Evolutionary conservation across 805 yeast genomes (phyloP), one percentile per base, ranked within the genome.

Genomic region (Schwanniomyces occidentalis): DNA sequence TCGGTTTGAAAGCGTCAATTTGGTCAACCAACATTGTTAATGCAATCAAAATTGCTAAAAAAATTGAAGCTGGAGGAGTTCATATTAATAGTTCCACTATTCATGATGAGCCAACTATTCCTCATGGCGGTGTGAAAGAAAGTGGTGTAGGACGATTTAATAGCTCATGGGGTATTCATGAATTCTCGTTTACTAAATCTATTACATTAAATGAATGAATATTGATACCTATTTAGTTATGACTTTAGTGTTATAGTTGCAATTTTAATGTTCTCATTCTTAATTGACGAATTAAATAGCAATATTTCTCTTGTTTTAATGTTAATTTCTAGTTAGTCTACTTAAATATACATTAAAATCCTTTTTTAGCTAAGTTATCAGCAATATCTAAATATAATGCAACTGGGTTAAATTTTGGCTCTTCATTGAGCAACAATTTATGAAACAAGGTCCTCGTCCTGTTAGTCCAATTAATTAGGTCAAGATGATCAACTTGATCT

Each of bases 381-480:
- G 84, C 80, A 13, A 85, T 73, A 42, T 80, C 80, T 26, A 83
- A 60, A 51, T 86, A 86, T 44, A 86, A 71, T 12, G 83, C 82
- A 24, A 80, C 65, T 0, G 93, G 83, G 45, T 83, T 75, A 51
- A 83, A 80, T 12, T 65, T 62, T 2, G 63, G 66, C 43, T 60
- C 45, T 50, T 54, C 55, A 48, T 52, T 45, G 46, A 53, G 56
- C 41, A 49, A 30, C 32, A 50, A 33, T 45, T 45, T 51, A 52
- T 68, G 65, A 34, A 62, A 24, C 41, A 57, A 37, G 48, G 69
- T 41, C 39, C 76, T 71, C 3, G 74, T 38, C 3, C 69, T 52
- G 48, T 80, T 82, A 31, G 81, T 75, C 95, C 95, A 83, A 52
- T 89, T 90, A 32, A 89, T 86, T 40, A 88, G 63, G 55, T 90